phyloP scores from a whole-genome alignment of 148 eudicot genomes.

The Bassia scoparia region DNA sequence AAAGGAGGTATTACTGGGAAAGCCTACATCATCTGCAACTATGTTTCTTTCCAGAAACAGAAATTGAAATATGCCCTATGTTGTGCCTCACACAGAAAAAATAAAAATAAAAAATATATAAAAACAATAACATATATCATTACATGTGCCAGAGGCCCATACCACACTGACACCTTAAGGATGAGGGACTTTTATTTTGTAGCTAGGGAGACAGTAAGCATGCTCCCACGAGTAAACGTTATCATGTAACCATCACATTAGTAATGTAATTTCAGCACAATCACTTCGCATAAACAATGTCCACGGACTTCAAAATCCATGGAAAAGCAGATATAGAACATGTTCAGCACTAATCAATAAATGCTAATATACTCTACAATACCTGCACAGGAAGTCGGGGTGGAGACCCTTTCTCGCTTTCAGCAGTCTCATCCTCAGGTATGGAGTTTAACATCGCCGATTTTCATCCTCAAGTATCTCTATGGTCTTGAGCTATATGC shows the following conservation, averaged over 20 bases:
- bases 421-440: conserved; percentile 51
- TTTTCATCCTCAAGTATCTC: no score
- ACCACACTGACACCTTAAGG: conserved; percentile 24
- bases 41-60: background rate
- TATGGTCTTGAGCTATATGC: no score
- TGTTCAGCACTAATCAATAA: background rate
- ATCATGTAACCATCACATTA: conserved; percentile 3
- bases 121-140: conserved; percentile 18
- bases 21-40: background rate
- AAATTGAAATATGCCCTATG: background rate
- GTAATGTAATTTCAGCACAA: background rate
- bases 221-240: background rate
- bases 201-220: conserved; percentile 25
- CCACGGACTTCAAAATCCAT: conserved; percentile 4
- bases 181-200: conserved; percentile 32
- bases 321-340: conserved; percentile 3
- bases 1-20: background rate
- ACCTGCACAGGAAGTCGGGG: conserved; percentile 51
- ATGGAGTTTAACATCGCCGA: conserved; percentile 52
- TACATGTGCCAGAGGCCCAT: conserved; percentile 44
- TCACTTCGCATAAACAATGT: background rate
- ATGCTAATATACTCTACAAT: conserved; percentile 10
- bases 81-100: conserved; percentile 1
- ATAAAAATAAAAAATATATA: no score
- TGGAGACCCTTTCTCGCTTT: conserved; percentile 32